Evolutionary conservation across 2,329 filamentous ascomycete genomes (phyloP), one percentile per base, ranked within the genome.

Genomic region (Hansfordia pulvinata): DNA sequence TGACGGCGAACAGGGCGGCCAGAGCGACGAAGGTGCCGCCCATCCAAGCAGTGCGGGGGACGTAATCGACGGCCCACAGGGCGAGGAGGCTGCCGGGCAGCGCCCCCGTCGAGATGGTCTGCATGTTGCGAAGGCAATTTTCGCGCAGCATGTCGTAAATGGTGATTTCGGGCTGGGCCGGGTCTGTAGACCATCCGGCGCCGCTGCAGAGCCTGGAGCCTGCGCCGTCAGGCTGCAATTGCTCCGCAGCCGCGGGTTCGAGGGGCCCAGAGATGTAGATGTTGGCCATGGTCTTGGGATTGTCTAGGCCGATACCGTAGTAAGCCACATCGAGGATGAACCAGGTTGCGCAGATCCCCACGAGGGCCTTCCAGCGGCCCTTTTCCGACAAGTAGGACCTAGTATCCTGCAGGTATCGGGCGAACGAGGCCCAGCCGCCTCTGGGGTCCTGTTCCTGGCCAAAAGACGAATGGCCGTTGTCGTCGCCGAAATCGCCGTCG

Each of bases 321-420:
- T 67, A 69, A 2, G 58, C 60, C 28, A 69, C 52, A 25, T 69
- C 64, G n/a, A 69, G 47, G 2, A 69, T 49, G 10, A 66, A 53
- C 64, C 65, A 69, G 23, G 57, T 51, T 18, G 58, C 41, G 0
- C 60, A 56, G 3, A 64, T 64, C 17, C 46, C 49, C 8, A 52
- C 32, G 7, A 58, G 37, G 8, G 28, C 20, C 13, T 27, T 36
- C 31, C 33, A 38, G 28, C 54, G 40, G 35, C 51, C 44, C 5
- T 11, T 14, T n/a, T n/a, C n/a, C n/a, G n/a, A n/a, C n/a, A n/a
- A n/a, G n/a, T 47, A 40, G 50, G 46, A 12, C 48, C 38, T 31
- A 19, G 10, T 34, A 26, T 5, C 35, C 32, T 4, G 32, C 30
- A 17, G 16, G 24, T n/a, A 33, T 32, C 33, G 39, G 39, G 14